phyloP scores from a whole-genome alignment of 345 rosid genomes.

The Salix arbutifolia region DNA sequence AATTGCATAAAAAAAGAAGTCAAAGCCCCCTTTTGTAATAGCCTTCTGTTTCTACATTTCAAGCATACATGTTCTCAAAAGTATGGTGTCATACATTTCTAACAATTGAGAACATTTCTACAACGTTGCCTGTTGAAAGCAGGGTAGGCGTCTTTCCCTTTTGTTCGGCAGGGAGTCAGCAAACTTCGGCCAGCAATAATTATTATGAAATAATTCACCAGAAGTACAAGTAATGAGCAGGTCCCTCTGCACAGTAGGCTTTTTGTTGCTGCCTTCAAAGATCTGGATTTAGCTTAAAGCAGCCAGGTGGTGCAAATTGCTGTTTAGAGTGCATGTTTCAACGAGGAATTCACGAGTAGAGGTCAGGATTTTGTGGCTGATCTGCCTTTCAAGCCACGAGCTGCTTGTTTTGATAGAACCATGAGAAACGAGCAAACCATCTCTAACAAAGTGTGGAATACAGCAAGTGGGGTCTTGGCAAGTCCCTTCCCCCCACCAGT shows the following conservation, averaged over 20 bases:
- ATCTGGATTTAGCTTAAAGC: not conserved
- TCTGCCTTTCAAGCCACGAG: not conserved
- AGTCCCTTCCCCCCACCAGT: no score
- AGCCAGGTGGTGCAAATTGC: not conserved
- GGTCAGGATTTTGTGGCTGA: not conserved
- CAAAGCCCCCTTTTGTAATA: conserved; percentile 20
- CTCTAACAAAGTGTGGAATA: not conserved
- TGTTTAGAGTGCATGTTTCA: not conserved
- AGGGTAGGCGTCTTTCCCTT: not conserved
- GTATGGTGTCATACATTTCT: not conserved
- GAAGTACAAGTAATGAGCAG: not conserved
- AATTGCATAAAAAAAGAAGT: conserved; percentile 16
- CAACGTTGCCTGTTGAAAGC: not conserved
- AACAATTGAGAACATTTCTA: not conserved
- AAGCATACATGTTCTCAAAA: conserved; percentile 19
- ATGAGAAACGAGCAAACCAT: not conserved
- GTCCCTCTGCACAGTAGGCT: not conserved
- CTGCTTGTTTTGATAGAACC: not conserved
- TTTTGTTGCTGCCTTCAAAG: not conserved
- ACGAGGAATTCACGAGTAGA: not conserved
- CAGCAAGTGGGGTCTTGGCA: no score
- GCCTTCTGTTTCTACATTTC: conserved; percentile 30
- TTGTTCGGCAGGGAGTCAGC: not conserved
- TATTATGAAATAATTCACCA: not conserved
- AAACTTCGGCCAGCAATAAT: not conserved